phyloP scores from a whole-genome alignment of 73 alveolate species.

The Paraurostyla sp. region DNA sequence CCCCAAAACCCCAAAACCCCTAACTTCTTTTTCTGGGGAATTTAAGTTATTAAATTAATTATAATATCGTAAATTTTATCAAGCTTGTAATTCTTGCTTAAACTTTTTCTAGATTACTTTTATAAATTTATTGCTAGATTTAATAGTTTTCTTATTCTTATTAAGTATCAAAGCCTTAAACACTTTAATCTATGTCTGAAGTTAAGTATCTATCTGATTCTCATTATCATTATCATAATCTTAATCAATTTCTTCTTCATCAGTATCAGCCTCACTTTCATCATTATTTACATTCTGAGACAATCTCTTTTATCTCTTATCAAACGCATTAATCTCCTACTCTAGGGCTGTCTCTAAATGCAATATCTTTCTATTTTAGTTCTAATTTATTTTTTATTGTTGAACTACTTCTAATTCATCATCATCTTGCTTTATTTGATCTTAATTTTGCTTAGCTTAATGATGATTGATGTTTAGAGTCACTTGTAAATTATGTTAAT shows the following conservation, averaged over 20 bases:
- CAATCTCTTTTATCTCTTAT: background rate
- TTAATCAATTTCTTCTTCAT: background rate
- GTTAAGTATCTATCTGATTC: background rate
- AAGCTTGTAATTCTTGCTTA: too few species aligned
- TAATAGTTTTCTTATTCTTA: background rate
- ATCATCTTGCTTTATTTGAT: too few species aligned
- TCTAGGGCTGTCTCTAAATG: background rate
- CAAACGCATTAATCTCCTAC: background rate
- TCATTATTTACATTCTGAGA: background rate
- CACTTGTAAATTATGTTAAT: too few species aligned
- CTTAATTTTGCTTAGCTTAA: too few species aligned
- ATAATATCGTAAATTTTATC: too few species aligned
- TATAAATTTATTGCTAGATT: background rate
- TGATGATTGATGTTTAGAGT: too few species aligned
- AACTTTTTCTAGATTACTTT: too few species aligned
- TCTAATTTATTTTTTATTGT: too few species aligned
- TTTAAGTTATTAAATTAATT: too few species aligned
- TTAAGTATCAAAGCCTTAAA: background rate
- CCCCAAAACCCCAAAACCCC: too few species aligned
- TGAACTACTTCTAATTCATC: too few species aligned
- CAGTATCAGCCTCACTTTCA: slow-evolving; percentile 3
- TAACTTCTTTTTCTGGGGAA: too few species aligned
- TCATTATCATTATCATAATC: background rate
- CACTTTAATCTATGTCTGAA: background rate
- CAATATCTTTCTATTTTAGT: background rate